Percentiles rank a stretch among this genome's conserved stretches.
Evolutionary conservation across 345 rosid species (phyloP).

Genomic region (Eucalyptus marginata): DNA sequence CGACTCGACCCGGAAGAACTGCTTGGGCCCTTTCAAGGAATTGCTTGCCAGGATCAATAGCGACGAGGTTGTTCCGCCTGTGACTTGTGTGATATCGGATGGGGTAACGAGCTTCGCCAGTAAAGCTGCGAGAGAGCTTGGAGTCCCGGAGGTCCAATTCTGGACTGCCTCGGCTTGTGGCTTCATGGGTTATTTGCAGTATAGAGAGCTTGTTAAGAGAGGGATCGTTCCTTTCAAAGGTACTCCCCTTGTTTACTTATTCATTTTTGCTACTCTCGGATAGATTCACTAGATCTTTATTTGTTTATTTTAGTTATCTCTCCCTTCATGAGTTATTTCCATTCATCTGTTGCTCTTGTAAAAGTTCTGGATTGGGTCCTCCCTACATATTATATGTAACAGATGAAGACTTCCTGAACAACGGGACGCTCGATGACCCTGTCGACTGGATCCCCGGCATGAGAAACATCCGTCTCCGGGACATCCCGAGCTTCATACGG

Average conservation of each 20-base stretch:
- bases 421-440: slow-evolving; percentile 9
- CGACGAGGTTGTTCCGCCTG: background rate
- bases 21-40: slow-evolving; percentile 2
- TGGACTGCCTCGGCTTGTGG: slow-evolving; percentile 23
- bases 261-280: background rate
- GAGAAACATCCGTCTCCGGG: slow-evolving; percentile 15
- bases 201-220: slow-evolving; percentile 1
- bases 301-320: background rate
- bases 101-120: slow-evolving; percentile 1
- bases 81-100: slow-evolving; percentile 16
- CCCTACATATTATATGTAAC: background rate
- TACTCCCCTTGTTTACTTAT: background rate
- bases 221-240: slow-evolving; percentile 24
- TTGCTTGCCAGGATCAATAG: slow-evolving; percentile 1
- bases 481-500: slow-evolving; percentile 16
- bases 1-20: background rate
- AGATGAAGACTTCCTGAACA: slow-evolving; percentile 7
- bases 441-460: slow-evolving; percentile 30
- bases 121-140: slow-evolving; percentile 10
- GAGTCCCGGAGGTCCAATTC: slow-evolving; percentile 7
- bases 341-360: background rate
- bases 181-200: slow-evolving; percentile 15
- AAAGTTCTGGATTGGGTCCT: background rate
- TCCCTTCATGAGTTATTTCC: background rate
- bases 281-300: background rate